Conservation (phyloP, 208 protist genomes). For the Crithidia acanthocephali region DNA sequence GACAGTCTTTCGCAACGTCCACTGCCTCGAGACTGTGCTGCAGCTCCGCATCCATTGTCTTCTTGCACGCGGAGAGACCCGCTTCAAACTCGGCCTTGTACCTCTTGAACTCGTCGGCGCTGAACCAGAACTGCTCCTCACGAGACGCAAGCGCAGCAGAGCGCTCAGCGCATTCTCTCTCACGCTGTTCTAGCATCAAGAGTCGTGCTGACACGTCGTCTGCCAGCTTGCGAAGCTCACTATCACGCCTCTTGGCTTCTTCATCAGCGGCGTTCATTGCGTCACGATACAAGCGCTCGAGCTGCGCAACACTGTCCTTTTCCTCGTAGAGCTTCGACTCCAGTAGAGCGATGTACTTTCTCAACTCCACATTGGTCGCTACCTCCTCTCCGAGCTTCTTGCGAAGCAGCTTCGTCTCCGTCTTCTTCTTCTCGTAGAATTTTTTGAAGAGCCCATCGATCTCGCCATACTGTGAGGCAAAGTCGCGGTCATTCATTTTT, state of each 20-base stretch:
- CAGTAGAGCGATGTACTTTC: slow-evolving; percentile 25
- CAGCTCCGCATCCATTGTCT: slow-evolving; percentile 6
- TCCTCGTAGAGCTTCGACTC: slow-evolving; percentile 12
- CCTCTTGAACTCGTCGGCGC: slow-evolving; percentile 5
- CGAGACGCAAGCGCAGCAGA: slow-evolving; percentile 1
- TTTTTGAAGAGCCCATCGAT: slow-evolving; percentile 27
- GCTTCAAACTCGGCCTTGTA: slow-evolving; percentile 14
- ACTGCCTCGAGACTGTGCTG: slow-evolving; percentile 6
- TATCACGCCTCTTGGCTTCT: background rate
- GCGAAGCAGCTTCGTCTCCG: slow-evolving; percentile 8
- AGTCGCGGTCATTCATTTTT: slow-evolving; percentile 8
- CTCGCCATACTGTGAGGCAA: slow-evolving; percentile 15
- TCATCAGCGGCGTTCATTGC: background rate
- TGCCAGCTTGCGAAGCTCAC: background rate
- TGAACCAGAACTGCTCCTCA: slow-evolving; percentile 15
- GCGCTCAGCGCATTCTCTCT: slow-evolving; percentile 8
- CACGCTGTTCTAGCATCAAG: slow-evolving; percentile 12
- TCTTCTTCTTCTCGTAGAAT: slow-evolving; percentile 17
- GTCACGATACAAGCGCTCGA: slow-evolving; percentile 1
- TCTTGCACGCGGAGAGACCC: background rate
- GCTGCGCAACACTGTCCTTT: background rate
- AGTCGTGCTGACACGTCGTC: slow-evolving; percentile 8
- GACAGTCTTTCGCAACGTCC: background rate
- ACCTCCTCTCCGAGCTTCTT: slow-evolving; percentile 22
- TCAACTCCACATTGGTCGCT: slow-evolving; percentile 19